phyloP scores from a whole-genome alignment of 2,329 filamentous ascomycete genomes.

The Lachnellula cervina region DNA sequence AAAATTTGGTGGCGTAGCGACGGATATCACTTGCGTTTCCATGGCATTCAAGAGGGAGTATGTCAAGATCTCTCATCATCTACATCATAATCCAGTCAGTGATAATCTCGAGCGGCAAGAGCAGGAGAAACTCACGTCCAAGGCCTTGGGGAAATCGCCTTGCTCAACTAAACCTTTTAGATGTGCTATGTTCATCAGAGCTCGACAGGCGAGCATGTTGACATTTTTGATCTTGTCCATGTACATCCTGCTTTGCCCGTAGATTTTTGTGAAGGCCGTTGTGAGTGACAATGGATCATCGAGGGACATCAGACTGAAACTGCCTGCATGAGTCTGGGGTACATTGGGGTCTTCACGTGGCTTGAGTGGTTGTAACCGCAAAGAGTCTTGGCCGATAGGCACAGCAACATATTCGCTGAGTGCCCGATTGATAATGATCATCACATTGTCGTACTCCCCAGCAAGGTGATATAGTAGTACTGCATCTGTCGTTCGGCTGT shows the following conservation, averaged over 20 bases:
- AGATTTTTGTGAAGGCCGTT: conserved; percentile 56
- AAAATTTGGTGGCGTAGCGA: conserved; percentile 73
- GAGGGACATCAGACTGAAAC: conserved; percentile 59
- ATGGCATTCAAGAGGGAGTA: conserved; percentile 71
- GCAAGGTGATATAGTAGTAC: conserved; percentile 92
- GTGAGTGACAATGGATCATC: conserved; percentile 63
- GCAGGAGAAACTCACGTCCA: conserved; percentile 54
- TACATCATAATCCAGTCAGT: conserved; percentile 29
- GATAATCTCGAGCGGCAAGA: conserved; percentile 2
- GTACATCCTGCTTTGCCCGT: conserved; percentile 56
- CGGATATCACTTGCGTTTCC: conserved; percentile 78
- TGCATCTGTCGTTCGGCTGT: conserved; percentile 86
- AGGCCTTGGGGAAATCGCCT: conserved; percentile 53
- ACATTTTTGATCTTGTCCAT: conserved; percentile 52
- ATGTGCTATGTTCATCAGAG: conserved; percentile 56
- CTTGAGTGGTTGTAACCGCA: conserved; percentile 59
- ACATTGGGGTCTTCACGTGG: conserved; percentile 16
- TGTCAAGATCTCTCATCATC: conserved; percentile 69
- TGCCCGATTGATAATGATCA: conserved; percentile 81
- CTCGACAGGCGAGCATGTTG: conserved; percentile 54
- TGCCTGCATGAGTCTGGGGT: conserved; percentile 31
- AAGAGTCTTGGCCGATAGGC: conserved; percentile 75
- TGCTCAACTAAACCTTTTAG: conserved; percentile 56
- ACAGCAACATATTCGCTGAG: conserved; percentile 85
- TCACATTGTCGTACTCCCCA: conserved; percentile 92